Percentiles rank a stretch among this genome's conserved stretches.
Conservation (phyloP, 805 yeast species). For the Helenozyma rhizophorensis region DNA sequence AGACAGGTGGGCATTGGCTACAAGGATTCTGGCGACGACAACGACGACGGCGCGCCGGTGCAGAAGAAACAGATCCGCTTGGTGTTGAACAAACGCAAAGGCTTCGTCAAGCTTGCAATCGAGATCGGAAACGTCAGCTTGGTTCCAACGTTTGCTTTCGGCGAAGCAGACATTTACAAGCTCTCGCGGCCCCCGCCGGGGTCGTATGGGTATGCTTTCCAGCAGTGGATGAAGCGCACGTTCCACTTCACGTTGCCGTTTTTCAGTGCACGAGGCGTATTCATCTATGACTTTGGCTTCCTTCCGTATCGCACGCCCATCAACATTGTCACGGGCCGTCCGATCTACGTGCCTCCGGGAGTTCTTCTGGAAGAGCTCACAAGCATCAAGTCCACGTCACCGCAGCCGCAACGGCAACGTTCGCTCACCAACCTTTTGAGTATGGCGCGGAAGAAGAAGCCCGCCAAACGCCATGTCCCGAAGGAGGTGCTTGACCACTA, state of each 20-base stretch:
- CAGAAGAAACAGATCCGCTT: slow-evolving; percentile 47
- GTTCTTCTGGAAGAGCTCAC: slow-evolving; percentile 30
- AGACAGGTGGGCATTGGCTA: slow-evolving; percentile 35
- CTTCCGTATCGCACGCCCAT: slow-evolving; percentile 82
- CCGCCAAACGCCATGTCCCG: slow-evolving; percentile 28
- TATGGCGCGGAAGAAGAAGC: slow-evolving; percentile 12
- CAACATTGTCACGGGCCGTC: slow-evolving; percentile 68
- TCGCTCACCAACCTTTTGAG: slow-evolving; percentile 30
- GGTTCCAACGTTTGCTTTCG: slow-evolving; percentile 89
- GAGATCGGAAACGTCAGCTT: slow-evolving; percentile 70
- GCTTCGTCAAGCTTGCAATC: slow-evolving; percentile 84
- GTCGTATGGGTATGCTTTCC: slow-evolving; percentile 50
- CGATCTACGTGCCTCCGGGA: slow-evolving; percentile 52
- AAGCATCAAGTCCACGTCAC: slow-evolving; percentile 27
- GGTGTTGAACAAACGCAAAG: slow-evolving; percentile 74
- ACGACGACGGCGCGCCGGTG: slow-evolving; percentile 2
- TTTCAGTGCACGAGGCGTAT: slow-evolving; percentile 87
- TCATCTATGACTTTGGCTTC: slow-evolving; percentile 88
- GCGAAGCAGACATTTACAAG: slow-evolving; percentile 66
- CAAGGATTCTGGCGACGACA: slow-evolving; percentile 9
- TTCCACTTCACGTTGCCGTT: slow-evolving; percentile 87
- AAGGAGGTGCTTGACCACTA: slow-evolving; percentile 54
- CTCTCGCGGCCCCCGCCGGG: slow-evolving; percentile 39
- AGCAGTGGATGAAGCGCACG: slow-evolving; percentile 63
- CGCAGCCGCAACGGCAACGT: slow-evolving; percentile 11